These are phyloP conservation scores for Pestalotiopsis sp. DNA, from an alignment of 2,329 filamentous ascomycete genomes.

Conservation along the genomic window DNA sequence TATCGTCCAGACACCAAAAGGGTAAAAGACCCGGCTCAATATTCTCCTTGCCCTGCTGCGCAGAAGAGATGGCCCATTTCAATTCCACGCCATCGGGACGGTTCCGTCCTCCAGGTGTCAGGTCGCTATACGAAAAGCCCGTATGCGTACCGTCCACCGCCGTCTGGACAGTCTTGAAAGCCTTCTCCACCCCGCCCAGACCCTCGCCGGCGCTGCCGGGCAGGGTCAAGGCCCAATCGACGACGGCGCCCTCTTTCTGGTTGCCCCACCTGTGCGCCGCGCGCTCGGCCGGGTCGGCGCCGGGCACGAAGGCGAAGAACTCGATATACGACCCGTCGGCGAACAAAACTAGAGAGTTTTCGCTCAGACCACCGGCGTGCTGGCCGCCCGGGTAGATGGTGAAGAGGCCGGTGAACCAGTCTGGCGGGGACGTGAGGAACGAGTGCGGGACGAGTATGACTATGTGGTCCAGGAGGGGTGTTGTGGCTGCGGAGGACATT, in stretches of 20 bases:
- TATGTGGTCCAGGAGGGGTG: slow-evolving; percentile 59
- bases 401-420: slow-evolving; percentile 56
- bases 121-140: slow-evolving; percentile 48
- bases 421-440: slow-evolving; percentile 48
- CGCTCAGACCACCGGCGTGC: slow-evolving; percentile 62
- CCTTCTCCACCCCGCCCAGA: neutral
- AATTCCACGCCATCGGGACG: slow-evolving; percentile 58
- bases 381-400: slow-evolving; percentile 61
- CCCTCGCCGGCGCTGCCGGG: slow-evolving; percentile 23
- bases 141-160: slow-evolving; percentile 34
- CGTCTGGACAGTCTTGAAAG: slow-evolving; percentile 39
- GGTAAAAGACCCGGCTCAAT: slow-evolving; percentile 54
- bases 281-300: slow-evolving; percentile 39
- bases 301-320: slow-evolving; percentile 63
- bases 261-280: slow-evolving; percentile 61
- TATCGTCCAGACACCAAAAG: slow-evolving; percentile 69
- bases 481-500: neutral
- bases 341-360: slow-evolving; percentile 65
- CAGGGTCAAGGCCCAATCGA: slow-evolving; percentile 65
- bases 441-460: slow-evolving; percentile 62
- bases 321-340: slow-evolving; percentile 68
- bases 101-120: slow-evolving; percentile 54
- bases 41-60: slow-evolving; percentile 24
- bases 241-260: slow-evolving; percentile 48
- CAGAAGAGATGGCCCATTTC: slow-evolving; percentile 60